phyloP scores from a whole-genome alignment of 2,329 filamentous ascomycete species.

The Aspergillus persii region DNA sequence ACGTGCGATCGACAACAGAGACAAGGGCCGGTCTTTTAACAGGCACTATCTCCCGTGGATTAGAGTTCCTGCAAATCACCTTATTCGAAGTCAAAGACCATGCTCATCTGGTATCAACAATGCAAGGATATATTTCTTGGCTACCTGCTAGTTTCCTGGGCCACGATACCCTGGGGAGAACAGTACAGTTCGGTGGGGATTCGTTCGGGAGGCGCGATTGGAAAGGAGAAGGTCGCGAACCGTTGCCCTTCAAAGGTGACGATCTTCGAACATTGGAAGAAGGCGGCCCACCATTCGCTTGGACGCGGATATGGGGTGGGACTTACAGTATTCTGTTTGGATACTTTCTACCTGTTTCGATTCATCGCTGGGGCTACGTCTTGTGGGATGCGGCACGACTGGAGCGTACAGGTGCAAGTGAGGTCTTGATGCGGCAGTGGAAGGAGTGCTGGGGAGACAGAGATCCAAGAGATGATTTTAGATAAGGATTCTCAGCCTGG shows the following conservation, averaged over 20 bases:
- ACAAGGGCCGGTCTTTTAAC: not conserved
- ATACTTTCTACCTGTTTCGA: not conserved
- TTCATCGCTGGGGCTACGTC: slow-evolving; percentile 19
- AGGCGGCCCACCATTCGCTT: slow-evolving; percentile 7
- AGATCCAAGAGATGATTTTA: not conserved
- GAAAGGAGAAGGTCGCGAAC: not conserved
- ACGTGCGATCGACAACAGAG: not conserved
- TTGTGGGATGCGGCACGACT: slow-evolving; percentile 22
- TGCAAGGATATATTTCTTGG: slow-evolving; percentile 9
- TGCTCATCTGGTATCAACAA: slow-evolving; percentile 10
- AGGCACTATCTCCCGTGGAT: slow-evolving; percentile 10
- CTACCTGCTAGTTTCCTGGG: not conserved
- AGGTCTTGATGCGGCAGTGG: slow-evolving; percentile 5
- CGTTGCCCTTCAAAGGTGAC: slow-evolving; percentile 9
- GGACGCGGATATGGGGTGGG: slow-evolving; percentile 11
- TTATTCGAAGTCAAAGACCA: slow-evolving; percentile 10
- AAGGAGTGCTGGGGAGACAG: not conserved
- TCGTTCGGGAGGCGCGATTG: not conserved
- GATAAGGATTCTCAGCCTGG: too few species aligned
- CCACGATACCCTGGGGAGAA: slow-evolving; percentile 1
- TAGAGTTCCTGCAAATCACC: slow-evolving; percentile 4
- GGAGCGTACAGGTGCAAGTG: slow-evolving; percentile 6
- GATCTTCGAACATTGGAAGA: not conserved
- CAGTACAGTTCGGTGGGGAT: not conserved
- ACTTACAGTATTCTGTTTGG: slow-evolving; percentile 11